Conservation (phyloP, 768 basidiomycete genomes). For the Phlebiopsis flavidoalba region DNA sequence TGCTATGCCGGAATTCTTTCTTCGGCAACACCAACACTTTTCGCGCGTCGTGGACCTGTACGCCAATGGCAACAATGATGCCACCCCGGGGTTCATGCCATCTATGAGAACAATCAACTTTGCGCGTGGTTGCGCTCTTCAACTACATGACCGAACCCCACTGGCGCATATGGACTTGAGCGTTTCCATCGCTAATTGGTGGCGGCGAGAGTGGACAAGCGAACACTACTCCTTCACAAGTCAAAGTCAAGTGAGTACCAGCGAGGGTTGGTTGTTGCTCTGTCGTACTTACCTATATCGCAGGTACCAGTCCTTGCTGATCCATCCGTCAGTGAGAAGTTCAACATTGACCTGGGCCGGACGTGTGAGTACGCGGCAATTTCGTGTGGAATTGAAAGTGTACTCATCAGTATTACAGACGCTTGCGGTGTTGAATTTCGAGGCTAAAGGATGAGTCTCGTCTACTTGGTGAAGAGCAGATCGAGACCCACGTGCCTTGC, state of each 20-base stretch:
- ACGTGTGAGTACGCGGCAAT: constrained; percentile 42
- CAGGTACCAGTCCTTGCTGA: constrained; percentile 54
- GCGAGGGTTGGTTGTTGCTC: constrained; percentile 19
- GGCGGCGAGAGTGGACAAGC: constrained; percentile 37
- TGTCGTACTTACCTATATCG: background rate
- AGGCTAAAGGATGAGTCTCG: constrained; percentile 72
- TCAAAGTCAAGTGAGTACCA: constrained; percentile 40
- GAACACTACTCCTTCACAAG: constrained; percentile 35
- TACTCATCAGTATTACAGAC: constrained; percentile 34
- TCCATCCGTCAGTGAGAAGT: constrained; percentile 53
- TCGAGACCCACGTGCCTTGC: constrained; percentile 58
- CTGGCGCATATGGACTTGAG: constrained; percentile 51
- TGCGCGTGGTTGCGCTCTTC: constrained; percentile 59
- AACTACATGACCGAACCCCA: constrained; percentile 65
- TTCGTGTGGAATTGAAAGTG: background rate
- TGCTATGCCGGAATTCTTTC: constrained; percentile 65
- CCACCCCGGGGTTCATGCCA: constrained; percentile 61
- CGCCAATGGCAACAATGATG: constrained; percentile 44
- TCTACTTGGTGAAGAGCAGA: constrained; percentile 45
- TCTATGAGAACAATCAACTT: constrained; percentile 69
- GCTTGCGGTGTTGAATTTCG: constrained; percentile 52
- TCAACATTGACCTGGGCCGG: constrained; percentile 75
- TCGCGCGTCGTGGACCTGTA: constrained; percentile 65
- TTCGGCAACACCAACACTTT: constrained; percentile 45
- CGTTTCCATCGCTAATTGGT: constrained; percentile 43